Base-by-base conservation (phyloP, 306 rosid species). In the Quercus wislizeni region DNA sequence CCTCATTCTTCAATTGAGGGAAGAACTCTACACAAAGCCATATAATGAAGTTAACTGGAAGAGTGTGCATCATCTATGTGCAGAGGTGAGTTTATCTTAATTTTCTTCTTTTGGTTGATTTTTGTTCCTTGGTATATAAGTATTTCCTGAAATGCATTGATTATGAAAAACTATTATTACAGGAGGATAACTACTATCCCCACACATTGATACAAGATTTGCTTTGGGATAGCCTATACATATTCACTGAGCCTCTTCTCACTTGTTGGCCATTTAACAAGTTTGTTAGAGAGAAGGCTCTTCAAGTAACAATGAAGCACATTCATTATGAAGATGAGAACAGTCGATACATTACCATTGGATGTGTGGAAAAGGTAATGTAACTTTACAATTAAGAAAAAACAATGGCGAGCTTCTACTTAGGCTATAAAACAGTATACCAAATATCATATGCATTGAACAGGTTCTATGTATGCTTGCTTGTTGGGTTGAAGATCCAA, bases 401-500 rank as follows among this genome's bases (percentile, higher is more conserved):
- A 27, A 7, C n/a, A 25, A 5, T 21, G 38, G 1, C 5, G 1
- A 18, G 2, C 15, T 10, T 41, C 11, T 55, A n/a, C 27, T 70
- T 28, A 13, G 18, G 38, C 30, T 23, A 62, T 62, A 27, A 9
- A 21, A 8, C 6, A 59, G 13, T 59, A 21, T 13, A 9, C 15
- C 18, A 9, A 59, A 23, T 20, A 12, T 3, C 13, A 65, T 18
- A 30, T 31, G 23, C 21, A 55, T 56, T 63, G 54, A 19, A 27
- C 28, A 90, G 97, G 85, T 80, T 4, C 76, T 92, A 28, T 85
- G 89, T 19, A 92, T 91, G 96, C 90, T 92, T 51, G 89, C 91
- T 41, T 92, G 97, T 77, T 92, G 93, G 96, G 91, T 69, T 25
- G 96, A 92, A 84, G 92, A 92, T 82, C 92, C 97, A 14, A 74